Evolutionary conservation across 176 grass and related monocot genomes (phyloP), one percentile per base, ranked within the genome.

Genomic region (Avena atlantica): DNA sequence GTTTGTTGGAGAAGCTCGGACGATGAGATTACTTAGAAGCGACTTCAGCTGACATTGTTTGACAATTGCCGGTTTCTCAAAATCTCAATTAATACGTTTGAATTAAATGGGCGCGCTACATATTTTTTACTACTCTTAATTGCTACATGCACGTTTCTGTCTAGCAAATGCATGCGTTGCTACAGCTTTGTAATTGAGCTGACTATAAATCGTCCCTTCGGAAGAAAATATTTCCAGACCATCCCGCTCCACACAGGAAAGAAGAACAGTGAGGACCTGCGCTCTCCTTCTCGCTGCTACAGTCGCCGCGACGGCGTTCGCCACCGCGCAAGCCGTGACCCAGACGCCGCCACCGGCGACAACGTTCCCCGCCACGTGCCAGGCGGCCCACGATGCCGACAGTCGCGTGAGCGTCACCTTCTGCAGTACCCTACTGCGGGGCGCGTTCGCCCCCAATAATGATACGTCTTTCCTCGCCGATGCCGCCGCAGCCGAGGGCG

Each of bases 311-410:
- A 13, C n/a, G 58, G 36, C n/a, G 12, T 45, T 62, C 7, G 25
- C 44, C 16, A 14, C 45, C 17, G 10, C 19, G 19, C 16, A 37
- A 40, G 76, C 76, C 29, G 29, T 2, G 3, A 20, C 9, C 2
- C 4, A 1, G 62, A 14, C 40, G 2, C 10, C 9, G 69, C 34
- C 68, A n/a, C 19, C 34, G 37, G 9, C 78, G 37, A 63, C 9
- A 10, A 48, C 7, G 7, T 9, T 80, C 37, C 6, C 6, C 3
- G 37, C 6, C 12, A 63, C 37, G 13, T 80, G 78, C 78, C 78
- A 60, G n/a, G 78, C 78, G 58, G 78, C 57, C n/a, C 57, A 61
- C 58, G 78, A 61, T n/a, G 78, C 12, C 36, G 78, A 80, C 12
- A 25, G 7, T 1, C 6, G 8, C 37, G 57, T 47, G 36, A 80